These are phyloP conservation scores for Citrus inodora DNA, from an alignment of 345 rosid species.

Conservation along the genomic window DNA sequence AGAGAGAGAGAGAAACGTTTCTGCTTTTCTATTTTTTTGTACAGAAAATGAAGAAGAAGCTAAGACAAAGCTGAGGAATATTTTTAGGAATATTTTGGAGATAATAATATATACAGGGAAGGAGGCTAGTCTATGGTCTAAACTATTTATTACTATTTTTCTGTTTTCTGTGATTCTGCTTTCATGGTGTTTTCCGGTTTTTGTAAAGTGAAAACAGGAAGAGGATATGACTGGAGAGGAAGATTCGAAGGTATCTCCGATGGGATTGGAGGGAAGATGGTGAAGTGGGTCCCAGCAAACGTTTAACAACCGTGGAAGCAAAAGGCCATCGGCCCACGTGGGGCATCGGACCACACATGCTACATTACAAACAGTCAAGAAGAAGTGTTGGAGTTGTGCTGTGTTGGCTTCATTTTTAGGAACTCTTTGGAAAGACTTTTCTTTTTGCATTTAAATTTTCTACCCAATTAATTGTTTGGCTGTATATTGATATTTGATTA, in stretches of 20 bases:
- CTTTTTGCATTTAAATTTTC: neutral
- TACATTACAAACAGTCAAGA: neutral
- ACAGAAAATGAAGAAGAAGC: neutral
- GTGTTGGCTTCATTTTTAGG: neutral
- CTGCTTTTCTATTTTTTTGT: neutral
- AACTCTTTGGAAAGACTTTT: constrained; percentile 12
- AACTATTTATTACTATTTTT: neutral
- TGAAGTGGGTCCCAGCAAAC: constrained; percentile 39
- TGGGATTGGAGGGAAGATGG: constrained; percentile 30
- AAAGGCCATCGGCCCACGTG: constrained; percentile 17
- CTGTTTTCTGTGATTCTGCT: neutral
- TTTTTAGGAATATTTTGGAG: neutral
- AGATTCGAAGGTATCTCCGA: constrained; percentile 80
- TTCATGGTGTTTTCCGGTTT: neutral
- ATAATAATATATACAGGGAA: neutral
- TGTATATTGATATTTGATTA: neutral
- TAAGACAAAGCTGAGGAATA: neutral
- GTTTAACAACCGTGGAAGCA: constrained; percentile 26
- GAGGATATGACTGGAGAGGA: constrained; percentile 8
- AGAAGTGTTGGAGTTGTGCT: neutral
- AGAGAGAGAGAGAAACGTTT: no score
- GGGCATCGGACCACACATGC: constrained; percentile 21
- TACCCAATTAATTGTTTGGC: no score
- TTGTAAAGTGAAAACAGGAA: neutral
- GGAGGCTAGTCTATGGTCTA: no score